phyloP scores from a whole-genome alignment of 805 yeast genomes.

The Kazachstania taianensis region DNA sequence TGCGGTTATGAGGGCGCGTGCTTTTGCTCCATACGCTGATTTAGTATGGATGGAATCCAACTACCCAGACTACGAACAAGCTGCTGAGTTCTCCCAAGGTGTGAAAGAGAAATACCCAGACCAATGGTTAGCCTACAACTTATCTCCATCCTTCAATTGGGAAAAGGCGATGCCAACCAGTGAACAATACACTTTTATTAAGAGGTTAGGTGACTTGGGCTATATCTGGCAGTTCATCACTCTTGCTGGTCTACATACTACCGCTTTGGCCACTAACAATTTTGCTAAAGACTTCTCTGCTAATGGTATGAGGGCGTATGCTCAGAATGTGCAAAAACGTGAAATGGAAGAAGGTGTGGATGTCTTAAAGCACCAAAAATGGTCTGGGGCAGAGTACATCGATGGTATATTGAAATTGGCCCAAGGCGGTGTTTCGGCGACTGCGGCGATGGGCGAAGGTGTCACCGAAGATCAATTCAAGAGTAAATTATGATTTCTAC shows the following conservation, averaged over 20 bases:
- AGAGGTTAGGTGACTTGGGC: slow-evolving; percentile 78
- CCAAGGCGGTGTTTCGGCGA: slow-evolving; percentile 87
- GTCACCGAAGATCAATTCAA: slow-evolving; percentile 96
- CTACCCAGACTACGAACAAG: slow-evolving; percentile 87
- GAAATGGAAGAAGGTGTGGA: slow-evolving; percentile 87
- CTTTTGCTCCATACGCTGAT: slow-evolving; percentile 90
- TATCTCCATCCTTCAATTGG: slow-evolving; percentile 98
- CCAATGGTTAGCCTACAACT: slow-evolving; percentile 94
- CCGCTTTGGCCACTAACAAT: slow-evolving; percentile 81
- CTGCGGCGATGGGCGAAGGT: slow-evolving; percentile 98
- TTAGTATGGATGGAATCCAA: slow-evolving; percentile 98
- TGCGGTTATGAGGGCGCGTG: slow-evolving; percentile 93
- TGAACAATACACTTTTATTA: slow-evolving; percentile 86
- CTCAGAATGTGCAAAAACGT: slow-evolving; percentile 72
- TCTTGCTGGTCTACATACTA: slow-evolving; percentile 92
- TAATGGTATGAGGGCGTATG: slow-evolving; percentile 94
- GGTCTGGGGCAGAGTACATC: slow-evolving; percentile 98
- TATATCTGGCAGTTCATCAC: slow-evolving; percentile 98
- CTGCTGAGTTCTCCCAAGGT: slow-evolving; percentile 89
- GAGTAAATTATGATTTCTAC: slow-evolving; percentile 12
- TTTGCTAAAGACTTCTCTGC: slow-evolving; percentile 70
- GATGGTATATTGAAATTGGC: slow-evolving; percentile 83
- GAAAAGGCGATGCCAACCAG: slow-evolving; percentile 78
- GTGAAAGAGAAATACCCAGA: slow-evolving; percentile 71
- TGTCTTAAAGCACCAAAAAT: slow-evolving; percentile 94